Base-by-base conservation (phyloP, 306 rosid species). In the Albizia julibrissin region DNA sequence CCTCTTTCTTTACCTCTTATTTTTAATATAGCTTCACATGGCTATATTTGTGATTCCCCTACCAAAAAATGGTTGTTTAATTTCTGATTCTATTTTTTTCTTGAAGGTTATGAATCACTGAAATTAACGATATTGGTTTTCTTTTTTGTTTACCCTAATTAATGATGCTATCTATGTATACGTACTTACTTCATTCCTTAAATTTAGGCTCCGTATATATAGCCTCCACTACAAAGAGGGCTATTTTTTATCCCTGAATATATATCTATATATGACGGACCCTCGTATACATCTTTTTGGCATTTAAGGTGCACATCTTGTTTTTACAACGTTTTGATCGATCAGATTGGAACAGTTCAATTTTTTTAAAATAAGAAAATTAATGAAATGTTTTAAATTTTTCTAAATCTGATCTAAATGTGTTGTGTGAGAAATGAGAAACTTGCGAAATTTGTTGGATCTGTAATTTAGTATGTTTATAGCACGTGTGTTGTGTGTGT, bases 21-120 rank as follows among this genome's bases (percentile, higher is more conserved):
- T 86, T 81, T 81, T 67, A 76, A 6, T 58, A 24, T 7, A 76
- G 70, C 87, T 76, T 69, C 67, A 69, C 82, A 70, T 77, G 81
- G 83, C 74, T 73, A 47, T 52, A 47, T 52, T 31, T 15, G 52
- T 46, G 59, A 47, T 61, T 29, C 79, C 12, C 8, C 8, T 19
- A 56, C 24, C 24, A 56, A 56, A 56, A 56, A 56, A 19, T 21
- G 62, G 62, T 8, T 82, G 21, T 27, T 26, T 61, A 19, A 4
- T 26, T 61, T 27, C 2, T 24, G 19, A 26, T 62, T 24, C 33
- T 62, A 1, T 1, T 26, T 12, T 19, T 62, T 62, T 4, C 39
- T 26, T 27, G 39, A 26, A 27, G 69, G n/a, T 27, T 62, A 26
- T 56, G 10, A 62, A 62, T 62, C 69, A 29, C 19, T 29, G 21